These are phyloP conservation scores for Patellaria atrata DNA, from an alignment of 495 filamentous ascomycete species.

Conservation along the genomic window DNA sequence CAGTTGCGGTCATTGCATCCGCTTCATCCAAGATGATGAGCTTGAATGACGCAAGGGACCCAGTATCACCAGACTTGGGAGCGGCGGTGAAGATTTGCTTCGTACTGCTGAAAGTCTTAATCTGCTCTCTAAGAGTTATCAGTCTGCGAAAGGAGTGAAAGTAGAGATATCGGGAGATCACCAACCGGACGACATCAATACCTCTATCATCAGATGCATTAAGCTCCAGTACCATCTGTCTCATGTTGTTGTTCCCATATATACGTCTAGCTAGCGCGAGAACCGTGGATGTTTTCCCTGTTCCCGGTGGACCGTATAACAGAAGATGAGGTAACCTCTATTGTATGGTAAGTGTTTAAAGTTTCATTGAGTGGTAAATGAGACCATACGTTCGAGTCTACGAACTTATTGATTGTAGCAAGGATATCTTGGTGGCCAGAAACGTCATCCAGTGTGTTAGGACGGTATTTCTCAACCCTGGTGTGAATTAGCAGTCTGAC, in stretches of 20 bases:
- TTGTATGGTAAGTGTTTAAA: not conserved
- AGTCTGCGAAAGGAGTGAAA: not conserved
- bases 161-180: not conserved
- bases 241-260: conserved; percentile 82
- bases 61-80: conserved; percentile 32
- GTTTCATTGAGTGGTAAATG: not conserved
- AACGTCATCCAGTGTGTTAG: conserved; percentile 75
- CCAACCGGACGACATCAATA: conserved; percentile 78
- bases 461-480: conserved; percentile 99
- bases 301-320: conserved; percentile 41
- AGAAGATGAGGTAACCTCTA: conserved; percentile 87
- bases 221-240: conserved; percentile 94
- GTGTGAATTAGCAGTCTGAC: not conserved
- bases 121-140: conserved; percentile 49
- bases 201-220: conserved; percentile 95
- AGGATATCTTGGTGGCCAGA: conserved; percentile 97
- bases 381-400: conserved; percentile 61
- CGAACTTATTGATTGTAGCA: conserved; percentile 90
- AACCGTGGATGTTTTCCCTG: conserved; percentile 35
- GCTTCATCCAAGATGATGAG: conserved; percentile 97
- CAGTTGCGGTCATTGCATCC: conserved; percentile 92
- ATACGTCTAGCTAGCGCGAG: conserved; percentile 78
- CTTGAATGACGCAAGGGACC: conserved; percentile 65
- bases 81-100: conserved; percentile 52
- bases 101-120: conserved; percentile 92